phyloP scores from a whole-genome alignment of 148 eudicot species.

The Simmondsia chinensis region DNA sequence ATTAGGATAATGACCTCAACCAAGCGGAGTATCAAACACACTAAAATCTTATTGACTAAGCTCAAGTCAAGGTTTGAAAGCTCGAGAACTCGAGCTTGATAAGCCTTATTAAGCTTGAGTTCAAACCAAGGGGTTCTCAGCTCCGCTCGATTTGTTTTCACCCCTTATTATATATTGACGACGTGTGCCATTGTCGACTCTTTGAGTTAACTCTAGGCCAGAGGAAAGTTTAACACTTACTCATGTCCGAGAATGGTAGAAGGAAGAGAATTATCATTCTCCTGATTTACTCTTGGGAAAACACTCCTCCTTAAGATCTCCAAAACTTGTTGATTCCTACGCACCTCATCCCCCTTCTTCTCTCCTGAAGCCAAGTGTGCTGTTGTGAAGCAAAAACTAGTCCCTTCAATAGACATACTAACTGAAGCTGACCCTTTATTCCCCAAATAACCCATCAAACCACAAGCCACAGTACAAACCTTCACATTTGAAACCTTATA shows the following conservation, averaged over 20 bases:
- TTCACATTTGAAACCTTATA: slow-evolving; percentile 36
- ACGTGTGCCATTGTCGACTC: no score
- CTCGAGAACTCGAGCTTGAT: no score
- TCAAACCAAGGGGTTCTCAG: no score
- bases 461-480: slow-evolving; percentile 53
- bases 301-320: slow-evolving; percentile 47
- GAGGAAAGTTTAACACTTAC: no score
- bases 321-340: slow-evolving; percentile 46
- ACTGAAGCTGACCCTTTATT: slow-evolving; percentile 63
- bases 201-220: no score
- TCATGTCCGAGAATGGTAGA: slow-evolving; percentile 49
- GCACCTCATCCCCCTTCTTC: slow-evolving; percentile 53
- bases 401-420: slow-evolving; percentile 49
- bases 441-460: slow-evolving; percentile 60
- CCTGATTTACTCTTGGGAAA: slow-evolving; percentile 28
- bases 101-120: no score
- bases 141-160: no score
- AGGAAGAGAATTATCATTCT: slow-evolving; percentile 23
- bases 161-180: no score
- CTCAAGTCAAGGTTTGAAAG: no score
- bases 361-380: slow-evolving; percentile 71
- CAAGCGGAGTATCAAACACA: no score
- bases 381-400: slow-evolving; percentile 48
- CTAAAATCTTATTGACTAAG: no score
- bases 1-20: no score